Conservation (phyloP, 495 filamentous ascomycete species). For the Trichoderma orchidacearum region DNA sequence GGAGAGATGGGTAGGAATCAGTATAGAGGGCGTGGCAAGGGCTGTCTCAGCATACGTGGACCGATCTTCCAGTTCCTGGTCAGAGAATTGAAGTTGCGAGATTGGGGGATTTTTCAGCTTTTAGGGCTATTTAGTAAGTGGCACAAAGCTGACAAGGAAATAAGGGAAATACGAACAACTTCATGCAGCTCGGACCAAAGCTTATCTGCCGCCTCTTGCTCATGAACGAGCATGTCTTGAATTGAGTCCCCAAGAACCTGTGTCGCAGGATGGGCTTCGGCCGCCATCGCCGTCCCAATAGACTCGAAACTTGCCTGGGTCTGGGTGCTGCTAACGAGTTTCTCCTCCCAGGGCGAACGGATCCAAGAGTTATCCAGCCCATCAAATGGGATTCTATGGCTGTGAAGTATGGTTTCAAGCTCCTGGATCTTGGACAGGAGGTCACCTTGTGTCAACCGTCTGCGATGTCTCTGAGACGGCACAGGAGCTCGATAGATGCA, state of each 20-base stretch:
- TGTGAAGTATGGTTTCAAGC: slow-evolving; percentile 1
- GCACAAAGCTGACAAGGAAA: not conserved
- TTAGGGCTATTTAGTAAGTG: not conserved
- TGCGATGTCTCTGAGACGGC: slow-evolving; percentile 22
- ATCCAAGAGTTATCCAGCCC: slow-evolving; percentile 2
- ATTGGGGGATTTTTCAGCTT: slow-evolving; percentile 3
- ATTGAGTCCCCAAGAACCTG: not conserved
- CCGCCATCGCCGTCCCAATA: not conserved
- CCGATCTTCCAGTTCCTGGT: not conserved
- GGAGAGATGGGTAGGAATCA: not conserved
- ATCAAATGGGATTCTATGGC: slow-evolving; percentile 1
- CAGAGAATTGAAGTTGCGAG: not conserved
- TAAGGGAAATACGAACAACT: not conserved
- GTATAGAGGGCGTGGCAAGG: not conserved
- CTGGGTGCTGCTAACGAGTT: not conserved
- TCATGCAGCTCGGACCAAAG: not conserved
- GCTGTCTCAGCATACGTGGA: not conserved
- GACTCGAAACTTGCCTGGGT: not conserved
- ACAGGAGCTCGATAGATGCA: slow-evolving; percentile 23
- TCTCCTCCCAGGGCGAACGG: slow-evolving; percentile 1
- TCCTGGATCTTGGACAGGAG: slow-evolving; percentile 3
- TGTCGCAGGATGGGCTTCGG: not conserved
- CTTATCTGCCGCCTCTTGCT: not conserved
- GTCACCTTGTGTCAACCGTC: slow-evolving; percentile 8
- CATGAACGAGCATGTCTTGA: not conserved